Conservation (phyloP, 768 basidiomycete genomes). For the Coprinopsis cinerea region DNA sequence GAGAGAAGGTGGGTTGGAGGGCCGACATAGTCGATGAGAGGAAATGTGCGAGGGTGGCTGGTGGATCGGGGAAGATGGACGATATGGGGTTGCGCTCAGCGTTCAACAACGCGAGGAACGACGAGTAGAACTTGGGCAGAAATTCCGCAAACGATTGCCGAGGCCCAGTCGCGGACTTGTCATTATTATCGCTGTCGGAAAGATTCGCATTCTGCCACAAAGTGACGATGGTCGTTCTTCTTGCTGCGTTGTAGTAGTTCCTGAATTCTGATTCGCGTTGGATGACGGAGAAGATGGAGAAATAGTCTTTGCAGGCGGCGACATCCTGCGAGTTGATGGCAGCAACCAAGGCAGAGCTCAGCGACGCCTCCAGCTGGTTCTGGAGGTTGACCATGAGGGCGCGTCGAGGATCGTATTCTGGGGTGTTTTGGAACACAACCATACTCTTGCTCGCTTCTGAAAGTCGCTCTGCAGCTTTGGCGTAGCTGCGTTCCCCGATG, state of each 20-base stretch:
- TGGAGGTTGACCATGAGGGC: constrained; percentile 87
- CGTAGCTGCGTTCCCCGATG: constrained; percentile 72
- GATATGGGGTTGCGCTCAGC: constrained; percentile 71
- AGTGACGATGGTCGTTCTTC: constrained; percentile 56
- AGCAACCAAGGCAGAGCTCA: constrained; percentile 85
- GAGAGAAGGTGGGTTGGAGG: constrained; percentile 75
- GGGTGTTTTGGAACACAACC: constrained; percentile 88
- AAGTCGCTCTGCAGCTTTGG: constrained; percentile 87
- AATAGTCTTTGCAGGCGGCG: constrained; percentile 69
- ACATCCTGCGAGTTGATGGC: constrained; percentile 80
- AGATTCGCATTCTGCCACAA: constrained; percentile 64
- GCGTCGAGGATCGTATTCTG: constrained; percentile 84
- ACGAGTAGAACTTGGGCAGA: constrained; percentile 68
- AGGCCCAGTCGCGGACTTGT: constrained; percentile 20
- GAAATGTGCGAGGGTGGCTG: constrained; percentile 69
- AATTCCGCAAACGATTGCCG: constrained; percentile 55
- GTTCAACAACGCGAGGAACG: constrained; percentile 59
- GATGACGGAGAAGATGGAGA: constrained; percentile 83
- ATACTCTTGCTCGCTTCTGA: constrained; percentile 86
- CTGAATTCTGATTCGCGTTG: constrained; percentile 90
- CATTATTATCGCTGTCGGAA: constrained; percentile 35
- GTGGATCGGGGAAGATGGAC: constrained; percentile 84
- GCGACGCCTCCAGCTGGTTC: constrained; percentile 90
- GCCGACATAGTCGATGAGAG: constrained; percentile 76
- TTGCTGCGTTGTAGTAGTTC: constrained; percentile 88